Evolutionary conservation across 768 basidiomycete genomes (phyloP).

Genomic region (Pleurotus salmoneostramineus): DNA sequence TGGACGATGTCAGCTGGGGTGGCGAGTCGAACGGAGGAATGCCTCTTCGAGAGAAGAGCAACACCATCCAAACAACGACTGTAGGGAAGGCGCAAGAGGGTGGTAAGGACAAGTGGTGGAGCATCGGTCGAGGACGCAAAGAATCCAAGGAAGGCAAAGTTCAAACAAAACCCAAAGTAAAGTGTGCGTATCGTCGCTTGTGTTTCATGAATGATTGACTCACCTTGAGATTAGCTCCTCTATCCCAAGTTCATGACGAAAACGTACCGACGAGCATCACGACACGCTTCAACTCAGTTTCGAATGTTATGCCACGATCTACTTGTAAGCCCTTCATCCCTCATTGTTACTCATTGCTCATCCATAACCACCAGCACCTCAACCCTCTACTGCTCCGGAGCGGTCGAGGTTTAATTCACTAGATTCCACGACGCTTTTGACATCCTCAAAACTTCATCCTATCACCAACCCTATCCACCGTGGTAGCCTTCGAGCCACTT

Average conservation of each 20-base stretch:
- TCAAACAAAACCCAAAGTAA: slow-evolving; percentile 34
- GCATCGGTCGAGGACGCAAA: slow-evolving; percentile 68
- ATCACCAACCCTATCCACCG: slow-evolving; percentile 21
- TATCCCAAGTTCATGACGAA: slow-evolving; percentile 1
- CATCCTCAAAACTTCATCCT: slow-evolving; percentile 2
- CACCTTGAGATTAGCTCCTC: slow-evolving; percentile 5
- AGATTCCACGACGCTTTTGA: slow-evolving; percentile 2
- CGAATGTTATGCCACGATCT: slow-evolving; percentile 12
- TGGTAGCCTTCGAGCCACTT: slow-evolving; percentile 30
- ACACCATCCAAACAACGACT: slow-evolving; percentile 15
- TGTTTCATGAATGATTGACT: not conserved
- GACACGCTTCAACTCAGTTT: slow-evolving; percentile 62
- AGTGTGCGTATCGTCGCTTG: slow-evolving; percentile 26
- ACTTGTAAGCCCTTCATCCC: slow-evolving; percentile 18
- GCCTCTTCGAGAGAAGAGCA: slow-evolving; percentile 9
- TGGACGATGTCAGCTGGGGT: slow-evolving; percentile 59
- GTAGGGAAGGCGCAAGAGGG: slow-evolving; percentile 31
- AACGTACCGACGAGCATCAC: slow-evolving; percentile 26
- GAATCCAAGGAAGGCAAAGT: slow-evolving; percentile 65
- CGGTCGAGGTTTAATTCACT: slow-evolving; percentile 4
- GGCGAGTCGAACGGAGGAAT: slow-evolving; percentile 45
- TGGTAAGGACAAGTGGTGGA: slow-evolving; percentile 77
- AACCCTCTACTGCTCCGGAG: slow-evolving; percentile 6
- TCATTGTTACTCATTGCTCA: not conserved
- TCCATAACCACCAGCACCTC: not conserved